Conservation (phyloP, 2,329 filamentous ascomycete species). For the Nigrospora oryzae region DNA sequence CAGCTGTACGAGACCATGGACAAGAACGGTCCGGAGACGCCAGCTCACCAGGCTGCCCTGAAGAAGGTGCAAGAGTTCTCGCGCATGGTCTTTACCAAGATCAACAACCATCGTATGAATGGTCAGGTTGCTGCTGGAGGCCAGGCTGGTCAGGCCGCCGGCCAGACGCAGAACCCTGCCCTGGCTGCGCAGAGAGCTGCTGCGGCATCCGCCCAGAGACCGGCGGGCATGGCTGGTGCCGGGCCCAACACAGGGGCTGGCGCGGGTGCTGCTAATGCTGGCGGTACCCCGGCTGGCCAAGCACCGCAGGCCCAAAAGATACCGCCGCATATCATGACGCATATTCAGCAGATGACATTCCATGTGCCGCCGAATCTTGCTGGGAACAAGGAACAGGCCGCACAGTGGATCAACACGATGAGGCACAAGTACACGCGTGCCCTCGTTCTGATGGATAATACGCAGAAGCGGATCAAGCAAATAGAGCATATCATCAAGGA, state of each 20-base stretch:
- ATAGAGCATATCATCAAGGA: constrained; percentile 16
- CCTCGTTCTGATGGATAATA: constrained; percentile 17
- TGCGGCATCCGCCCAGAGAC: neutral
- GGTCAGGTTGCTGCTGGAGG: constrained; percentile 12
- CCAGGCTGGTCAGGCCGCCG: constrained; percentile 19
- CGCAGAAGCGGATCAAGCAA: constrained; percentile 8
- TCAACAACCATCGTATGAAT: constrained; percentile 24
- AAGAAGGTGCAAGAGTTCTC: constrained; percentile 55
- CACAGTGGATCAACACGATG: constrained; percentile 10
- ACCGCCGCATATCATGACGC: constrained; percentile 14
- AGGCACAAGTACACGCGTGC: constrained; percentile 13
- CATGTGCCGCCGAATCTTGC: neutral
- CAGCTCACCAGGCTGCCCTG: constrained; percentile 40
- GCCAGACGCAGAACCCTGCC: neutral
- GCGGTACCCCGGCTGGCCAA: constrained; percentile 2
- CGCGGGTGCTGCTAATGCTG: neutral
- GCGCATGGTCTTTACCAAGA: constrained; percentile 44
- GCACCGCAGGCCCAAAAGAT: constrained; percentile 4
- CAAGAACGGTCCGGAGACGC: constrained; percentile 35
- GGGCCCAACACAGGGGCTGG: neutral
- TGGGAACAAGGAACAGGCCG: constrained; percentile 8
- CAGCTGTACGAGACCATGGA: constrained; percentile 42
- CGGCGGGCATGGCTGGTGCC: neutral
- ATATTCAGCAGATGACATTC: constrained; percentile 16
- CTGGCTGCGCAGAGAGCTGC: constrained; percentile 1